Evolutionary conservation across 768 basidiomycete species (phyloP), one percentile per base, ranked within the genome.

Genomic region (Chalciporus sphaerocephalus): DNA sequence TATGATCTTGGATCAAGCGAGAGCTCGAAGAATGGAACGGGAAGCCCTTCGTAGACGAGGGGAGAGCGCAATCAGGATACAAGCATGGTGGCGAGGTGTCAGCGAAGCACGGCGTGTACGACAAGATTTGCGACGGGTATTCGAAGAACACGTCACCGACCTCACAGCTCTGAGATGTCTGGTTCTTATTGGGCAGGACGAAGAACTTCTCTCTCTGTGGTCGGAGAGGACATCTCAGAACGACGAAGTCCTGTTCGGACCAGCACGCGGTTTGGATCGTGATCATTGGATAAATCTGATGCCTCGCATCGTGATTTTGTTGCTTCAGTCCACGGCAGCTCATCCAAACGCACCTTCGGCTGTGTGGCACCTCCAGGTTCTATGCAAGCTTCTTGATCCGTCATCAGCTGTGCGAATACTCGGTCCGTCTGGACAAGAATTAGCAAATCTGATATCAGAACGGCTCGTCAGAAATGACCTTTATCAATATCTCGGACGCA

Each of bases 51-150:
- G 81, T 50, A 72, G 70, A 37, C 71, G 73, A 46, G 71, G 76
- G 37, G 85, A 87, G 20, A 74, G 68, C 37, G 85, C 86, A 0
- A 57, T 72, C 5, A 70, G 65, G 41, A 72, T 92, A 20, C 89
- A 91, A 57, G 74, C 79, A 15, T 85, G 77, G 79, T 90, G 84
- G 80, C 68, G 83, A 6, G 82, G 81, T 5, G 54, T 67, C 5
- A 54, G 55, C 24, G 75, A 77, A 42, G 69, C 67, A 4, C 65
- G 65, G 38, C 56, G 44, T 8, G 71, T 74, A 11, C 72, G 75
- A 54, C 56, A 48, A 28, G 62, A 74, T n/a, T 56, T 91, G 61
- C 66, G 74, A 42, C 55, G 40, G 22, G 46, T 61, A 8, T 86
- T 88, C 52, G 73, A 76, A 48, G 54, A 64, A 3, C 79, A 86